Evolutionary conservation across 176 grass and related monocot species (phyloP), one percentile per base, ranked within the genome.

Genomic region (maize (Zea mays)): DNA sequence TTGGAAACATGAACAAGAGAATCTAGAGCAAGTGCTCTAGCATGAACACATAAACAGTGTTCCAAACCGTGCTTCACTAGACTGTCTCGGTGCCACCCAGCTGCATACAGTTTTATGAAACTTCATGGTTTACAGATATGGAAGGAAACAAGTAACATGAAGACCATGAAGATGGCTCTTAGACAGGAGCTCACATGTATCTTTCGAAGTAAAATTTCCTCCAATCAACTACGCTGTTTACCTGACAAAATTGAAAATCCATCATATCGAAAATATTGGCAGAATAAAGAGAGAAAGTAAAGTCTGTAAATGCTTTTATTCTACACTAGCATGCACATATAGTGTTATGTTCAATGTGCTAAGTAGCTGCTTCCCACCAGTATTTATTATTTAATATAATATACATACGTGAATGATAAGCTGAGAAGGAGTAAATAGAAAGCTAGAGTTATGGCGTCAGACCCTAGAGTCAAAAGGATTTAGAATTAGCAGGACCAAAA

Each of bases 201-300:
- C 84, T 90, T 75, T 92, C 90, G 47, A 65, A 77, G 78, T 99
- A 99, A 86, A 99, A 88, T 71, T 94, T 99, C 77, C 89, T 89
- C 96, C 96, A 99, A 74, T 89, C 90, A 85, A 95, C 90, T 54
- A 99, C 85, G 87, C 92, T 99, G 61, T 95, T 92, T 66, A 99
- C 85, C 92, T 99, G 82, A 89, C 88, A 89, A 66, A 66, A 17
- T 20, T 16, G 78, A 5, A 77, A 67, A 67, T 12, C 59, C 68
- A 67, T 47, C 42, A 47, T 4, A 54, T 33, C 49, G 17, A 60
- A 75, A 43, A 65, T 47, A 85, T 74, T 62, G n/a, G 38, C 1
- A 37, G 62, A 69, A 72, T 21, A 45, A 46, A 60, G 6, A 44
- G 45, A 6, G 10, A 47, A 46, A 27, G 27, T 27, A 27, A 27